Evolutionary conservation across 768 basidiomycete genomes (phyloP).

Genomic region (Stropharia rugosoannulata): DNA sequence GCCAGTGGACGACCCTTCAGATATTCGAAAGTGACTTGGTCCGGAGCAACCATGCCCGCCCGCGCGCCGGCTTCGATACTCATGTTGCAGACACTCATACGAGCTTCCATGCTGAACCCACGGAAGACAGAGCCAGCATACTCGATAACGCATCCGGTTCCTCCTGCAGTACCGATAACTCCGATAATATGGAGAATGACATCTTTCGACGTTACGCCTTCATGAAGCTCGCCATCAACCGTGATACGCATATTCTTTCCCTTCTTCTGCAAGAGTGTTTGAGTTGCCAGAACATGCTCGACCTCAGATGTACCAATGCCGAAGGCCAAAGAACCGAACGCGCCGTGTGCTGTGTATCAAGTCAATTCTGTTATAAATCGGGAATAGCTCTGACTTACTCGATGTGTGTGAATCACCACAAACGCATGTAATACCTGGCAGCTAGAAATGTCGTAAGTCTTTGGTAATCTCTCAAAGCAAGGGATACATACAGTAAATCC

Average conservation of each 20-base stretch:
- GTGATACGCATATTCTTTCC: conserved; percentile 92
- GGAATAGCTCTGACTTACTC: conserved; percentile 44
- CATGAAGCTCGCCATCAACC: conserved; percentile 77
- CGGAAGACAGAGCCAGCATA: conserved; percentile 89
- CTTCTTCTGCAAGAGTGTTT: conserved; percentile 84
- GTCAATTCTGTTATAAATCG: not conserved
- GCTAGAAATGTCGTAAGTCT: conserved; percentile 31
- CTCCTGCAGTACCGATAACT: conserved; percentile 89
- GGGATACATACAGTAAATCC: conserved; percentile 70
- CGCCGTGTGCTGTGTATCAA: conserved; percentile 69
- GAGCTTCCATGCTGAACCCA: conserved; percentile 84
- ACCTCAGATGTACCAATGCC: conserved; percentile 95
- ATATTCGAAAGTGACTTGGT: conserved; percentile 84
- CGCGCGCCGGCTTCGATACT: conserved; percentile 93
- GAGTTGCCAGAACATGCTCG: conserved; percentile 92
- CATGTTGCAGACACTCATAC: conserved; percentile 94
- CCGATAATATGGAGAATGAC: conserved; percentile 91
- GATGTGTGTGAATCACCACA: conserved; percentile 95
- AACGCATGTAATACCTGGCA: conserved; percentile 79
- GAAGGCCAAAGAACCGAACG: conserved; percentile 90
- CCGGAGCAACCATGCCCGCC: conserved; percentile 91
- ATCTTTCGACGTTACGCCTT: conserved; percentile 88
- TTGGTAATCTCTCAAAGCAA: not conserved
- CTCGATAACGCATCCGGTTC: conserved; percentile 89
- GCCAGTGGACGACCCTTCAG: conserved; percentile 78